These are phyloP conservation scores for Fusarium sp. DNA, from an alignment of 2,329 filamentous ascomycete species.

Conservation along the genomic window DNA sequence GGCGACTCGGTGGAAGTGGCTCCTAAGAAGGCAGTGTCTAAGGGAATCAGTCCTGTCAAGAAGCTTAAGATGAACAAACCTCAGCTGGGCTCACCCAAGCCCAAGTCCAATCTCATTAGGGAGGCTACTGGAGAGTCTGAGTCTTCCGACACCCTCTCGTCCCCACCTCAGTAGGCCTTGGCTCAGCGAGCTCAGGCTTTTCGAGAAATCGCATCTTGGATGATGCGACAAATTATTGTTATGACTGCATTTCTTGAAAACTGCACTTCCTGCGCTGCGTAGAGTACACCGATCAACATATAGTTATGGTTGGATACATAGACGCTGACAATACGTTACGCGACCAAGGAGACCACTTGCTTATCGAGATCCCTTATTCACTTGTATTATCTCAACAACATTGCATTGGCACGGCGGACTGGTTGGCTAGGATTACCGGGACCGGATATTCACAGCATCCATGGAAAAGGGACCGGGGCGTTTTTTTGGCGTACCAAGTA, in stretches of 20 bases:
- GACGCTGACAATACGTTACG: slow-evolving; percentile 38
- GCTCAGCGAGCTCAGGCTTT: background rate
- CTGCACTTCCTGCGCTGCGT: slow-evolving; percentile 1
- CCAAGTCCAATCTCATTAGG: slow-evolving; percentile 58
- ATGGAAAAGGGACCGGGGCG: slow-evolving; percentile 47
- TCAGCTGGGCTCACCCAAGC: slow-evolving; percentile 60
- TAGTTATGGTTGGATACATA: slow-evolving; percentile 46
- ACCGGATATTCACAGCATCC: slow-evolving; percentile 46
- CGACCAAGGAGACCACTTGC: slow-evolving; percentile 24
- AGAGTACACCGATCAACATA: slow-evolving; percentile 6
- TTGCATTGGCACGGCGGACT: slow-evolving; percentile 45
- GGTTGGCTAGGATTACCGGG: slow-evolving; percentile 44
- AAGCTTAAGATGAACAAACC: slow-evolving; percentile 60
- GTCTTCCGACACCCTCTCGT: slow-evolving; percentile 67
- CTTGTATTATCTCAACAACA: slow-evolving; percentile 46
- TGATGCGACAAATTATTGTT: slow-evolving; percentile 5
- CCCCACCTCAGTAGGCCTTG: slow-evolving; percentile 56
- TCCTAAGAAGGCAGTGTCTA: slow-evolving; percentile 52
- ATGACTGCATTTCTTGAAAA: background rate
- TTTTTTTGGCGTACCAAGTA: slow-evolving; percentile 45
- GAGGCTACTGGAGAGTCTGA: slow-evolving; percentile 66
- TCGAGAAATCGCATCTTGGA: background rate
- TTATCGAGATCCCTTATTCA: slow-evolving; percentile 28
- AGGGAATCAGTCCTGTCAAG: slow-evolving; percentile 56
- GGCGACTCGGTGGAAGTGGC: slow-evolving; percentile 48